Conservation (phyloP, 257 asterid species). For the Verbascum thapsus region DNA sequence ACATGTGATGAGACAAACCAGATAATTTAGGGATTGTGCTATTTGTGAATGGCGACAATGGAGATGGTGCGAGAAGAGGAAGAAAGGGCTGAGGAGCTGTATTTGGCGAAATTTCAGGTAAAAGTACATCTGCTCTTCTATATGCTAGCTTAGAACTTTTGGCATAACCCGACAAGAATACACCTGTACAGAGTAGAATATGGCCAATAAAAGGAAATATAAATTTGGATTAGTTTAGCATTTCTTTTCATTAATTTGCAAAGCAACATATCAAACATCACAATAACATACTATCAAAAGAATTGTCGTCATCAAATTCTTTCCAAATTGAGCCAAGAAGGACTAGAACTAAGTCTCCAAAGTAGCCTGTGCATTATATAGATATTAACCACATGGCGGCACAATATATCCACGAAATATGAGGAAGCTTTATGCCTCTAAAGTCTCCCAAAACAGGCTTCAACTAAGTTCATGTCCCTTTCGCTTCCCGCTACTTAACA, state of each 20-base stretch:
- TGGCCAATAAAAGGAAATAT: not conserved
- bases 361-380: not conserved
- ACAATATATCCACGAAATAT: not conserved
- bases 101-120: conserved; percentile 63
- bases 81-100: conserved; percentile 78
- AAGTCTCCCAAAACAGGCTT: not conserved
- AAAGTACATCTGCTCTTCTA: conserved; percentile 55
- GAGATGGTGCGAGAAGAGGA: conserved; percentile 96
- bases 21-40: conserved; percentile 84
- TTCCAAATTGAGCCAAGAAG: too few relatives aligned
- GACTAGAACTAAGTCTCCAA: too few relatives aligned
- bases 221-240: too few relatives aligned
- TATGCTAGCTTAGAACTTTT: conserved; percentile 34
- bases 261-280: conserved; percentile 9
- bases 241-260: too few relatives aligned
- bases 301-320: not conserved
- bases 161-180: conserved; percentile 38
- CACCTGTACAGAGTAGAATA: conserved; percentile 51
- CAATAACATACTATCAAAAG: not conserved
- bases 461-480: conserved; percentile 2
- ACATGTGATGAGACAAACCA: too few relatives aligned
- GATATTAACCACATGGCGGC: too few relatives aligned
- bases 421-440: conserved; percentile 3
- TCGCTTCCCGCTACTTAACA: conserved; percentile 13
- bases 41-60: conserved; percentile 86